These are phyloP conservation scores for Coemansia sp. DNA, from an alignment of 192 early-diverging fungal genomes.

Conservation along the genomic window DNA sequence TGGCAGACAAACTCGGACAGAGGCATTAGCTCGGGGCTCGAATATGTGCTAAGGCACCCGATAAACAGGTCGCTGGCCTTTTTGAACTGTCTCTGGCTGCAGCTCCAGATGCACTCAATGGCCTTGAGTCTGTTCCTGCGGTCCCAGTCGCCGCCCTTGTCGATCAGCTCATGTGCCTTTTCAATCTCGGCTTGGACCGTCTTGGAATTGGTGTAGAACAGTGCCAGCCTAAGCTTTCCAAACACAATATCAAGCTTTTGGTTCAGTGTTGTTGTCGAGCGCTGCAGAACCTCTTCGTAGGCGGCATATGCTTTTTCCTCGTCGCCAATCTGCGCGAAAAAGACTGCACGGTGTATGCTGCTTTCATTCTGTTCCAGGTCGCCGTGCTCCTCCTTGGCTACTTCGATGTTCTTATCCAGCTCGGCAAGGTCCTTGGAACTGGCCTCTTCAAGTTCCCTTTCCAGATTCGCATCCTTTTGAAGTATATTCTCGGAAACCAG, in stretches of 20 bases:
- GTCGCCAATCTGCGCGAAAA: conserved; percentile 91
- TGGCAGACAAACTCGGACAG: conserved; percentile 97
- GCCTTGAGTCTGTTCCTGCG: conserved; percentile 97
- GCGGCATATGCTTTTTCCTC: conserved; percentile 91
- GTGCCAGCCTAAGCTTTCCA: conserved; percentile 87
- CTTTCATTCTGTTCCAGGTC: conserved; percentile 71
- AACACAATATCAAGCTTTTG: conserved; percentile 94
- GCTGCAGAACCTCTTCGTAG: conserved; percentile 82
- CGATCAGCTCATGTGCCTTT: conserved; percentile 74
- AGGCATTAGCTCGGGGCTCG: conserved; percentile 96
- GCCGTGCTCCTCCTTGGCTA: conserved; percentile 92
- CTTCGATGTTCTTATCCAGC: conserved; percentile 83
- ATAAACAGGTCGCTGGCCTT: conserved; percentile 87
- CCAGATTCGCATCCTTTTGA: conserved; percentile 34
- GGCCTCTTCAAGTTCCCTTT: conserved; percentile 49
- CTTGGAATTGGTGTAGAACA: conserved; percentile 90
- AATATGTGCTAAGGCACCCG: conserved; percentile 95
- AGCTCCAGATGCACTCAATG: conserved; percentile 90
- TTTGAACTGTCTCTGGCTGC: conserved; percentile 96
- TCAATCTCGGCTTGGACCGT: conserved; percentile 47
- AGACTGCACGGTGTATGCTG: conserved; percentile 87
- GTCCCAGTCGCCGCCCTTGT: conserved; percentile 99
- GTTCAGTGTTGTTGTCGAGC: conserved; percentile 84
- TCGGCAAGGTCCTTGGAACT: conserved; percentile 78
- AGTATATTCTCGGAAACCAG: conserved; percentile 35